These are phyloP conservation scores for Tuber calosporum DNA, from an alignment of 495 filamentous ascomycete genomes.

Conservation along the genomic window DNA sequence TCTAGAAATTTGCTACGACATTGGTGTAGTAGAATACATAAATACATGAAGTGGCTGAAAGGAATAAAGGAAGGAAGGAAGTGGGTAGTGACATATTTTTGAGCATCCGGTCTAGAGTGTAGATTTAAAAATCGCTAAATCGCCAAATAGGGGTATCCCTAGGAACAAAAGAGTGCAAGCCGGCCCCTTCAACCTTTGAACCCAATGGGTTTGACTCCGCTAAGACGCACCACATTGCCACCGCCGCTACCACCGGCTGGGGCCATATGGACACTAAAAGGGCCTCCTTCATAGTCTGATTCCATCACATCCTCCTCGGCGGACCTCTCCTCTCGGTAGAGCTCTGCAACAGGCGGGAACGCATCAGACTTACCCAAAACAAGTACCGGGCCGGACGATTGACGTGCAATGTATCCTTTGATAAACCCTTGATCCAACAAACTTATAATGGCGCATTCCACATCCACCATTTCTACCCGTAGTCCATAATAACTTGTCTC, in stretches of 20 bases:
- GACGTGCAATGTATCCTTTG: conserved; percentile 74
- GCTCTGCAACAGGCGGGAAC: conserved; percentile 47
- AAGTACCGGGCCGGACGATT: conserved; percentile 69
- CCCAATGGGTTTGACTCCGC: conserved; percentile 37
- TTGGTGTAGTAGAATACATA: neutral
- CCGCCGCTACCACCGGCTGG: conserved; percentile 26
- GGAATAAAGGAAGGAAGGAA: neutral
- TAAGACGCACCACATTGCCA: conserved; percentile 36
- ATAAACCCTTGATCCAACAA: conserved; percentile 77
- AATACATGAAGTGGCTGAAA: neutral
- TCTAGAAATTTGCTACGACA: neutral
- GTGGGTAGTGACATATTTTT: neutral
- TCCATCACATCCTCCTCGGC: conserved; percentile 34
- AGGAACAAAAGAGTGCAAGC: neutral
- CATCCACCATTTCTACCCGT: conserved; percentile 53
- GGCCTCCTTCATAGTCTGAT: conserved; percentile 18
- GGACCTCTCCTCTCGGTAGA: conserved; percentile 36
- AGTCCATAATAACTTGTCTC: conserved; percentile 48
- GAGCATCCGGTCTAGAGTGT: neutral
- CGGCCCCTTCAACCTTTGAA: conserved; percentile 7
- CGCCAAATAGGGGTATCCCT: neutral
- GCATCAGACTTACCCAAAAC: conserved; percentile 62
- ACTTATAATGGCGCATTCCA: conserved; percentile 72
- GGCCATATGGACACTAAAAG: conserved; percentile 4
- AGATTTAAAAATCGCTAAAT: neutral